Base-by-base conservation (phyloP, 2,329 filamentous ascomycete genomes). In the Cercospora janseana region DNA sequence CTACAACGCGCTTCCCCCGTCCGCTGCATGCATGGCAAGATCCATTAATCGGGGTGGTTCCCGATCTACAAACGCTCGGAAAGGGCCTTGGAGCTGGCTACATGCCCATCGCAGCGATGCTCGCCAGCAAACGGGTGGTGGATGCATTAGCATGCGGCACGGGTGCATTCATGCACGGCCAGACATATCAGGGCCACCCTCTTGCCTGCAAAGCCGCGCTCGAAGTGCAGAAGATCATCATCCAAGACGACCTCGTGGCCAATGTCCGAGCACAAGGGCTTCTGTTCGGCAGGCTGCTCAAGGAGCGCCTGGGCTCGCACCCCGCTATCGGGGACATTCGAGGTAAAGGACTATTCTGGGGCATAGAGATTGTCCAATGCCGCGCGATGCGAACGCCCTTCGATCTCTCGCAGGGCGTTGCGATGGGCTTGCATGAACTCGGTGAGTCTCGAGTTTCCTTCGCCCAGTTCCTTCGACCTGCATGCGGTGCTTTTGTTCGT, bases 31-130 rank as follows among this genome's bases (percentile, higher is more conserved):
- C 80, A 1, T 87, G 80, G 77, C 74, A 85, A 57, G 73, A 80
- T 40, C 64, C 65, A 7, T 52, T 62, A 5, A 76, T 82, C 21
- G 75, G 69, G 0, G 70, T 79, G 4, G 72, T 75, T 1, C 85
- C 85, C 0, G 85, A 88, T 60, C 75, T 88, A 4, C 77, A 85
- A 63, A 81, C 82, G 0, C 69, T 86, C 7, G 85, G 81, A 0
- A 88, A 88, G 63, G 81, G 80, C 0, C 71, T 88, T 0, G 82
- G 79, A 0, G 83, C 77, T 13, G 85, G 85, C 0, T 86, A 81
- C 54, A 74, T 75, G 31, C 77, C 82, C 0, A 73, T 86, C 6
- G 80, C 83, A 0, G 83, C 75, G 0, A 70, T 86, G 16, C 69
- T 88, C 1, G 72, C 81, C 1, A 75, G 75, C 15, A 61, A 29